These are phyloP conservation scores for Blastomyces emzantsi DNA, from an alignment of 2,329 filamentous ascomycete genomes.

Conservation along the genomic window DNA sequence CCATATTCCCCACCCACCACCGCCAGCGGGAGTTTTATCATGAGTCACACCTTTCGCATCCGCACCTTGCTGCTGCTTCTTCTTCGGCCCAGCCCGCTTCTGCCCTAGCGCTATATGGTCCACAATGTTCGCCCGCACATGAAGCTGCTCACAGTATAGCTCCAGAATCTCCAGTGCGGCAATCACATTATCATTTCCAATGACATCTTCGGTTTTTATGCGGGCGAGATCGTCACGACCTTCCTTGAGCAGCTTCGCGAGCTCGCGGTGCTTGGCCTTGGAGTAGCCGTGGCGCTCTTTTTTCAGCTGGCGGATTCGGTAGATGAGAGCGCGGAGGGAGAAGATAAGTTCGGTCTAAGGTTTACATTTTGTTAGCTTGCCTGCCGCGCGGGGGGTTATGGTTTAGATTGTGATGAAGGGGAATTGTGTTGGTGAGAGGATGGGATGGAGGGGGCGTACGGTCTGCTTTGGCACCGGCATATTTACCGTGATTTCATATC, in stretches of 20 bases:
- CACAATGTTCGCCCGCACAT: slow-evolving; percentile 19
- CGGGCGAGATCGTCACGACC: slow-evolving; percentile 19
- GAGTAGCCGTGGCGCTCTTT: slow-evolving; percentile 20
- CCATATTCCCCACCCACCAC: slow-evolving; percentile 15
- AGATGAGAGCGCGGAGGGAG: slow-evolving; percentile 18
- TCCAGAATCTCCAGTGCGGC: slow-evolving; percentile 19
- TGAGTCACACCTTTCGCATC: background rate
- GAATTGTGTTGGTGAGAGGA: background rate
- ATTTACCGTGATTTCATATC: slow-evolving; percentile 3
- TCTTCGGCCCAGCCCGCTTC: slow-evolving; percentile 10
- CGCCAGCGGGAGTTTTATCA: background rate
- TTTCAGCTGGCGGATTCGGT: slow-evolving; percentile 19
- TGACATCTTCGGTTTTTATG: slow-evolving; percentile 20
- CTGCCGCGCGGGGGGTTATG: background rate
- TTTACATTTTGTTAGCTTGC: background rate
- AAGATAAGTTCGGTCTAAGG: slow-evolving; percentile 18
- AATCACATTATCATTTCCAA: slow-evolving; percentile 19
- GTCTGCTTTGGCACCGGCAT: slow-evolving; percentile 19
- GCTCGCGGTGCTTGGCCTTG: slow-evolving; percentile 18
- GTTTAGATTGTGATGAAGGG: background rate
- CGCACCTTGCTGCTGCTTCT: background rate
- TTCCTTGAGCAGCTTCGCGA: slow-evolving; percentile 19
- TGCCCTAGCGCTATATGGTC: slow-evolving; percentile 19
- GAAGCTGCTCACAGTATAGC: slow-evolving; percentile 19
- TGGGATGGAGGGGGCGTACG: slow-evolving; percentile 9